Evolutionary conservation across 495 filamentous ascomycete genomes (phyloP), one percentile per base, ranked within the genome.

Genomic region (Barbatosphaeria neglecta): DNA sequence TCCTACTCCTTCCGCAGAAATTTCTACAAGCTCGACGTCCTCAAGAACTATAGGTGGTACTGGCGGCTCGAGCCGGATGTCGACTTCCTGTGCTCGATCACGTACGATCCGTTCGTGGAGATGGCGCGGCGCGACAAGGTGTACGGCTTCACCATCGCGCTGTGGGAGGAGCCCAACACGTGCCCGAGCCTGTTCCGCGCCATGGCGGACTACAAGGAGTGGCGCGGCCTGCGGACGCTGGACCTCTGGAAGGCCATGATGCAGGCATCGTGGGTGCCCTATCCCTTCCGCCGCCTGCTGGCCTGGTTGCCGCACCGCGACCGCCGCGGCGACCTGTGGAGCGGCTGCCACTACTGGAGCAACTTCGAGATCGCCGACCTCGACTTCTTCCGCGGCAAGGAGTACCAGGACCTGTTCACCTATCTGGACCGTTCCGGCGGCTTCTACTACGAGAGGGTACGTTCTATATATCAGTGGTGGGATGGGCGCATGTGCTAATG

Each of bases 291-390:
- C 28, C 60, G 48, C 24, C 35, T 55, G 47, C 51, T 69, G 43
- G 57, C 57, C 44, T 59, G 55, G 57, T 61, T 70, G 24, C 50
- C 63, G 24, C 62, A 68, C 42, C 60, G 60, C 44, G 60, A 67
- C 37, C 33, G 48, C 0, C 4, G 52, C 27, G 69, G 66, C 23
- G 65, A 69, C 35, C 47, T 57, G 27, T 77, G 75, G 65, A 77
- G 69, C 45, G 52, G 68, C 16, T 77, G 74, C 48, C 74, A 77
- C 52, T 77, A 76, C 50, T 77, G 74, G 74, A 74, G 68, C 51
- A 77, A 77, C 45, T 78, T 77, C 24, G 74, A 78, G 54, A 76
- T 78, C 47, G 74, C 67, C 43, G 62, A 69, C 46, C 56, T 78
- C 13, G 71, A 72, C 41, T 75, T 77, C 47, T 78, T 74, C 54